Base-by-base conservation (phyloP, 352 stramenopile species). In the Globisporangium parvum region DNA sequence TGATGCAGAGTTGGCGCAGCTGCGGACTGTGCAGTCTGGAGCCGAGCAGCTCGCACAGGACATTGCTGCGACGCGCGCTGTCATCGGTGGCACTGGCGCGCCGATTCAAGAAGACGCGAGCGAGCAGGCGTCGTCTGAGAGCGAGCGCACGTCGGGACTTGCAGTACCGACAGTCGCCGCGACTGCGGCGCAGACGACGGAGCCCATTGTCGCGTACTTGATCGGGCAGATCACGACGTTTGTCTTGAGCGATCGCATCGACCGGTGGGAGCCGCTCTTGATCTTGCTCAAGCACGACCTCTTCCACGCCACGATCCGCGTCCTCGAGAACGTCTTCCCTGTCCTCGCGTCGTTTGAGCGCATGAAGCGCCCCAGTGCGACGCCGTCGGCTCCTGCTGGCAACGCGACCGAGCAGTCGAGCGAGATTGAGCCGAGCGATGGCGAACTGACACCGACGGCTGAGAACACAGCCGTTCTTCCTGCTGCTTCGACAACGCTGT, bases 201-300 rank as follows among this genome's bases (percentile, higher is more conserved):
- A 95, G 47, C 82, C 85, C 17, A 93, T 95, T 55, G 85, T 95
- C 6, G 80, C 84, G 3, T 95, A 95, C 60, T 68, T 87, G 4
- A 76, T 95, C n/a, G 93, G 82, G 39, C 85, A 95, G 60, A 53
- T 59, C 28, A 63, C 55, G 17, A 61, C 55, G 21, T 61, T 61
- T 47, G 47, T 95, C 35, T 93, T 77, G 53, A 84, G 62, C 18
- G 73, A 87, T 48, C 66, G 80, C 2, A 75, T 95, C 21, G 85
- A 95, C 68, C 80, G 84, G 17, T 95, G 80, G 80, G 83, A 92
- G 41, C 85, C 85, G 1, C 62, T 95, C 28, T 53, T 95, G 2
- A 68, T 90, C 4, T 58, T 95, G 37, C 55, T 95, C 0, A 90
- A 92, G 60, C 71, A 77, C 33, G 68, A 74, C 0, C 50, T 78